These are phyloP conservation scores for Phytopythium litorale DNA, from an alignment of 352 stramenopile species.

Conservation along the genomic window DNA sequence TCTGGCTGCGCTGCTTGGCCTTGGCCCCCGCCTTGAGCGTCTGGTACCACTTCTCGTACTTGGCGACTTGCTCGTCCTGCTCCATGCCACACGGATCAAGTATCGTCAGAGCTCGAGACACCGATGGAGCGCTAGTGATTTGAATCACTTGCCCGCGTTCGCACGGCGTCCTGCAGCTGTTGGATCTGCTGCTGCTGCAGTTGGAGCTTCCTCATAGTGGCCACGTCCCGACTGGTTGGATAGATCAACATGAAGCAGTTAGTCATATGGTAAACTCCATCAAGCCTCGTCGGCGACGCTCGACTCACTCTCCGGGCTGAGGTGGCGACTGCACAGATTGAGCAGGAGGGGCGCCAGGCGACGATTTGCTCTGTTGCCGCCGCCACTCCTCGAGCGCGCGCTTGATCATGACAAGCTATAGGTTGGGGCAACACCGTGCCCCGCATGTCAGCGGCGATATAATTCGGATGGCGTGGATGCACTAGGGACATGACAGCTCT, in stretches of 20 bases:
- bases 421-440: background rate
- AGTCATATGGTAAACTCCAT: constrained; percentile 1
- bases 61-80: constrained; percentile 66
- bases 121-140: background rate
- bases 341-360: background rate
- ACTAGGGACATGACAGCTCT: background rate
- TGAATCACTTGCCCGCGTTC: constrained; percentile 24
- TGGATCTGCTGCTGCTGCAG: constrained; percentile 55
- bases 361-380: constrained; percentile 42
- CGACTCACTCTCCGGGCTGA: background rate
- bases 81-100: background rate
- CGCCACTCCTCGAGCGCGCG: constrained; percentile 86
- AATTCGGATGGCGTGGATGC: background rate
- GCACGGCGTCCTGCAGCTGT: constrained; percentile 46
- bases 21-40: constrained; percentile 80
- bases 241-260: constrained; percentile 1
- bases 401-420: constrained; percentile 86
- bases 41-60: constrained; percentile 88
- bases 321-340: background rate
- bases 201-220: constrained; percentile 33
- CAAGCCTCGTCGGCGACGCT: background rate
- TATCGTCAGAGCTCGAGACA: background rate
- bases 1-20: constrained; percentile 75
- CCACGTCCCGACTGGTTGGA: constrained; percentile 11
- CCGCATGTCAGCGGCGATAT: background rate